Evolutionary conservation across 1,284 basidiomycete genomes (phyloP).

Genomic region (Heterobasidion irregulare): DNA sequence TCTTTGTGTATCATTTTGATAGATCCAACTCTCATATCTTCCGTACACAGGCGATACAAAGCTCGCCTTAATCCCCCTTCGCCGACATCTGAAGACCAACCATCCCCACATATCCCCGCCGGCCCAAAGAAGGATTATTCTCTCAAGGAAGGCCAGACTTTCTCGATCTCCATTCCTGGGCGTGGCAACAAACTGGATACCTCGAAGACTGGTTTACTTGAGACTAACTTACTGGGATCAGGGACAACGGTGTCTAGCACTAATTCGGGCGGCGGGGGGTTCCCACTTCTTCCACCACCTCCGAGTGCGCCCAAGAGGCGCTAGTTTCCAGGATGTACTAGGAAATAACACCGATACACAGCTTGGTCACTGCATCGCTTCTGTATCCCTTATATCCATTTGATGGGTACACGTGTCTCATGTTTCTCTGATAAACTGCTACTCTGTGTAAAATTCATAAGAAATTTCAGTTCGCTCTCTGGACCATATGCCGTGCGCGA

Average conservation of each 20-base stretch:
- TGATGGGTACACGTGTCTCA: too few species aligned
- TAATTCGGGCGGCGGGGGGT: slow-evolving; percentile 23
- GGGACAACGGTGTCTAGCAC: slow-evolving; percentile 5
- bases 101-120: slow-evolving; percentile 53
- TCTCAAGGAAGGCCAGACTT: slow-evolving; percentile 94
- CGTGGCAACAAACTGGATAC: slow-evolving; percentile 19
- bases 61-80: slow-evolving; percentile 49
- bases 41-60: slow-evolving; percentile 45
- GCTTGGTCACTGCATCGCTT: not conserved
- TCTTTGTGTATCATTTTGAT: slow-evolving; percentile 5
- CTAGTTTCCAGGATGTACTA: slow-evolving; percentile 7
- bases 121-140: slow-evolving; percentile 93
- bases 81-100: slow-evolving; percentile 23
- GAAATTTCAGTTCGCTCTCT: too few species aligned
- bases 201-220: slow-evolving; percentile 5
- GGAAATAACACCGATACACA: not conserved
- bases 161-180: slow-evolving; percentile 87
- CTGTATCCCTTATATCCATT: too few species aligned
- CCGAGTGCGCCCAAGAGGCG: slow-evolving; percentile 43
- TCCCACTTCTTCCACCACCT: slow-evolving; percentile 72
- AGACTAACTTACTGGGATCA: slow-evolving; percentile 16
- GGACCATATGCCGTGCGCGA: too few species aligned
- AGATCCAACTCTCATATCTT: not conserved
- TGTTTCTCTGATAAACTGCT: too few species aligned
- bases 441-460: too few species aligned